These are phyloP conservation scores for Prunus armeniaca DNA, from an alignment of 306 rosid genomes.

Conservation along the genomic window DNA sequence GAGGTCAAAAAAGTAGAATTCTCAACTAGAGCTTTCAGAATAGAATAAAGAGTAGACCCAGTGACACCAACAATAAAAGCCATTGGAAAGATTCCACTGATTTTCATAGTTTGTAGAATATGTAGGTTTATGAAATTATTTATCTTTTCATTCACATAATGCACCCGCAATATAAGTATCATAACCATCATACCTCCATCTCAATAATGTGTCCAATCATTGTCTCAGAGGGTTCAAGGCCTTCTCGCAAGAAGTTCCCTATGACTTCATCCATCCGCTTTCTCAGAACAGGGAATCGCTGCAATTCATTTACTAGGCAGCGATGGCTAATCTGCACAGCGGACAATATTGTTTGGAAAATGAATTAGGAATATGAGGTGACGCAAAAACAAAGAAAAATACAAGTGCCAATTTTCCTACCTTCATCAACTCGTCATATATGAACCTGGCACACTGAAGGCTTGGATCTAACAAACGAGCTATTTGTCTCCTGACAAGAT, in stretches of 20 bases:
- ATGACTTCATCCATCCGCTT: conserved; percentile 97
- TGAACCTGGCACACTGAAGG: conserved; percentile 98
- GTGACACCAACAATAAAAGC: background rate
- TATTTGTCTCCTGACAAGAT: conserved; percentile 90
- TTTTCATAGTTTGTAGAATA: background rate
- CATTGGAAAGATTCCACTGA: background rate
- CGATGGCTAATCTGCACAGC: conserved; percentile 84
- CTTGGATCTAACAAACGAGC: conserved; percentile 94
- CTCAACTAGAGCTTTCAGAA: background rate
- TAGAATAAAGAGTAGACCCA: background rate
- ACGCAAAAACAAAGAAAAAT: conserved; percentile 9
- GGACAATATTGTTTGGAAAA: conserved; percentile 9
- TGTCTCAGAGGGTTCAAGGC: conserved; percentile 87
- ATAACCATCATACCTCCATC: conserved; percentile 70
- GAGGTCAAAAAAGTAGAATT: background rate
- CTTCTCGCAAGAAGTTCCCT: conserved; percentile 84
- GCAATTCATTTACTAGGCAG: conserved; percentile 83
- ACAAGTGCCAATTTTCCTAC: conserved; percentile 29
- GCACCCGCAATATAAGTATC: conserved; percentile 5
- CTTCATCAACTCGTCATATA: conserved; percentile 88
- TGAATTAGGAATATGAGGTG: conserved; percentile 8
- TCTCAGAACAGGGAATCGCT: conserved; percentile 85
- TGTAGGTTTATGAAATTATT: background rate
- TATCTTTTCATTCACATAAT: background rate
- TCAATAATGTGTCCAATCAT: conserved; percentile 94